Conservation (phyloP, 1,284 basidiomycete species). For the Puccinia brachypodii region DNA sequence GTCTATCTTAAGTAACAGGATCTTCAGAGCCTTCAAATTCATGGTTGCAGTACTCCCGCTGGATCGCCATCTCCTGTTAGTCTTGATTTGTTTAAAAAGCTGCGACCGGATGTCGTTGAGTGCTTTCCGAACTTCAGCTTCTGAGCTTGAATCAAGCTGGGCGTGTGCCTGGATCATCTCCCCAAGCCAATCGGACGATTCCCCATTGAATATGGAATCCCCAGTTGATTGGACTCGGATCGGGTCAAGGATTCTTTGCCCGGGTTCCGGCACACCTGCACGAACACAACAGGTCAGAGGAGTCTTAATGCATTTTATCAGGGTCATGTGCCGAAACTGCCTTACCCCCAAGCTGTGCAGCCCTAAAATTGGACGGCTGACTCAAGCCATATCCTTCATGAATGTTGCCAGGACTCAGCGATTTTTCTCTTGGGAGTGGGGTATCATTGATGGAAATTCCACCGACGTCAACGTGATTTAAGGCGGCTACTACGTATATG, state of each 20-base stretch:
- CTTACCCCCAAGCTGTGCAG: background rate
- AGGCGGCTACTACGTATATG: background rate
- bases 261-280: background rate
- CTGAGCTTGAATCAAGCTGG: background rate
- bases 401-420: background rate
- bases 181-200: background rate
- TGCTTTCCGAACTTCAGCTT: background rate
- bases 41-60: background rate
- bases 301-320: background rate
- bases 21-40: slow-evolving; percentile 6
- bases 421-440: background rate
- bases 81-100: background rate
- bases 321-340: background rate
- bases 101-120: background rate
- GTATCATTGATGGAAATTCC: background rate
- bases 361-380: background rate
- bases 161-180: background rate
- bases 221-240: background rate
- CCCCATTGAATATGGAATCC: background rate
- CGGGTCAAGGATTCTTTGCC: background rate
- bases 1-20: background rate
- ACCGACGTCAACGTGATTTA: background rate
- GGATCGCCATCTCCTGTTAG: background rate
- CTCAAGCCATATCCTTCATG: background rate
- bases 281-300: background rate